phyloP scores from a whole-genome alignment of 495 filamentous ascomycete genomes.

The Aspergillus carlsbadensis region DNA sequence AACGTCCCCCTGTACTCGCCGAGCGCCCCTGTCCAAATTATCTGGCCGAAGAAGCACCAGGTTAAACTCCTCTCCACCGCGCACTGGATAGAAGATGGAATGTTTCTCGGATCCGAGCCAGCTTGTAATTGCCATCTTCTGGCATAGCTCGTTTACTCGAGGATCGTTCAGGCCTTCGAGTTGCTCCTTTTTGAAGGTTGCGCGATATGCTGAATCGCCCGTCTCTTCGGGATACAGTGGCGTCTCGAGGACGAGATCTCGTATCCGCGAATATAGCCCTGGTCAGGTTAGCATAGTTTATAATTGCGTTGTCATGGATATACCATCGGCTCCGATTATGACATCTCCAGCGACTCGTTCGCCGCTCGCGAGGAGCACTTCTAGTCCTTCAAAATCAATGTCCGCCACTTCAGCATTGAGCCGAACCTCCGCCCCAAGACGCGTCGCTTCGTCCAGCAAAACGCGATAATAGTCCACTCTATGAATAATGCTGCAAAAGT shows the following conservation, averaged over 20 bases:
- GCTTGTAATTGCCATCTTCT: conserved; percentile 10
- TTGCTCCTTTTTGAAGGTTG: conserved; percentile 30
- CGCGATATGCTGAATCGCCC: conserved; percentile 62
- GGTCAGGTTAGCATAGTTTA: too few relatives aligned
- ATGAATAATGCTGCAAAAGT: conserved; percentile 43
- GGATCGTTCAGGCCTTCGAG: conserved; percentile 14
- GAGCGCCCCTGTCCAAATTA: conserved; percentile 43
- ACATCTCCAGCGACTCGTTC: conserved; percentile 11
- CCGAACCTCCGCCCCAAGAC: conserved; percentile 40
- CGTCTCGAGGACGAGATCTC: conserved; percentile 39
- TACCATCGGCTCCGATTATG: conserved; percentile 19
- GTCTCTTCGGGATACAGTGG: conserved; percentile 47
- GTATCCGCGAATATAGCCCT: conserved; percentile 41
- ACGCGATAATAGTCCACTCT: conserved; percentile 49
- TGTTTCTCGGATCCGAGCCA: conserved; percentile 64
- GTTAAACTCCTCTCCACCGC: conserved; percentile 56
- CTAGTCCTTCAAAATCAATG: background rate
- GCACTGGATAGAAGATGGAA: conserved; percentile 59
- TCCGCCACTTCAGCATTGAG: background rate
- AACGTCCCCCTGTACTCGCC: conserved; percentile 4
- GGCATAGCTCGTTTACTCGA: conserved; percentile 10
- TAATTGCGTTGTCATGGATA: too few relatives aligned
- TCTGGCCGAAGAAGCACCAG: conserved; percentile 65
- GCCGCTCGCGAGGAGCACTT: conserved; percentile 6
- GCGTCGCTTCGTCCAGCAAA: conserved; percentile 46